These are phyloP conservation scores for Sclerotinia minor DNA, from an alignment of 2,329 filamentous ascomycete genomes.

Conservation along the genomic window DNA sequence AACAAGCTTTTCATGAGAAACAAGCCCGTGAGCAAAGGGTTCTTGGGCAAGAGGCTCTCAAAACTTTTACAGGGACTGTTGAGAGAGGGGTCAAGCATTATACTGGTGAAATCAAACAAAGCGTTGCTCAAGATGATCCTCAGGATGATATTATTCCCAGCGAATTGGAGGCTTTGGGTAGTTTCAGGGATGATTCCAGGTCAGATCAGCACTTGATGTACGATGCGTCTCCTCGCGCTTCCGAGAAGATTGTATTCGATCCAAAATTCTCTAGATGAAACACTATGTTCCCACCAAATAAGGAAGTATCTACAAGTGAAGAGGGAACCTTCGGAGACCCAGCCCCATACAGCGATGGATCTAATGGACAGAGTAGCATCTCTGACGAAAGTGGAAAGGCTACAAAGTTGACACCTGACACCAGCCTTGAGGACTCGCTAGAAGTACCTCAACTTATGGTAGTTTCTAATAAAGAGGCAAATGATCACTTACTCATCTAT, in stretches of 20 bases:
- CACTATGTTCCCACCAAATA: neutral
- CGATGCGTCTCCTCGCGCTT: neutral
- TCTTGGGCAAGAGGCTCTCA: neutral
- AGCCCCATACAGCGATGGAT: neutral
- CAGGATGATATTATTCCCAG: too few relatives aligned
- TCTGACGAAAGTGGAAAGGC: neutral
- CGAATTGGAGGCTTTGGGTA: too few relatives aligned
- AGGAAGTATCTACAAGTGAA: neutral
- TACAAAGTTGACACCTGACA: neutral
- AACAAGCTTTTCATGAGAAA: neutral
- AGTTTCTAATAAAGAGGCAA: neutral
- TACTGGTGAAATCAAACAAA: neutral
- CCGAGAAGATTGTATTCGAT: neutral
- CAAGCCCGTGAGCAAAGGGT: neutral
- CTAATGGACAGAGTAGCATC: neutral
- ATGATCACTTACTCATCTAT: neutral
- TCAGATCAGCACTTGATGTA: too few relatives aligned
- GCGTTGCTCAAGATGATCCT: neutral
- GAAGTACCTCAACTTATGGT: too few relatives aligned
- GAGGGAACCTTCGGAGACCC: neutral
- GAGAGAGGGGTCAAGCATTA: neutral
- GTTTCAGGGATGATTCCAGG: too few relatives aligned
- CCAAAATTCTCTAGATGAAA: constrained; percentile 1
- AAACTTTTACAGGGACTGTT: neutral
- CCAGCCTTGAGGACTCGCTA: neutral